Conservation (phyloP, 2,329 filamentous ascomycete genomes). For the Orbilia quercus region DNA sequence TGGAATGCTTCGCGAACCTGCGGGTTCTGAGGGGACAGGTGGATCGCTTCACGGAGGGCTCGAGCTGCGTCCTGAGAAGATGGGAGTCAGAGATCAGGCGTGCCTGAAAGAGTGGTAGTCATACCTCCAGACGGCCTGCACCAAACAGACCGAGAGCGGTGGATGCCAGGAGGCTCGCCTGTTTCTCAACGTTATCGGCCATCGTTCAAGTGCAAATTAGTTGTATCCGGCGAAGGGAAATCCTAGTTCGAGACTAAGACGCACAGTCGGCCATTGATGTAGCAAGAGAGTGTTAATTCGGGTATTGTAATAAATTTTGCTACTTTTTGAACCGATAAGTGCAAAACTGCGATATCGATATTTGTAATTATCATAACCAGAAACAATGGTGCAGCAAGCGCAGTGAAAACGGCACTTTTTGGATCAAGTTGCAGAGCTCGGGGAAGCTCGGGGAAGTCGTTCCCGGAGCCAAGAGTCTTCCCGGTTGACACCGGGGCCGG, state of each 20-base stretch:
- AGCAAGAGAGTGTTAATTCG: no score
- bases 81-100: conserved; percentile 3
- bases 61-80: conserved; percentile 58
- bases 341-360: no score
- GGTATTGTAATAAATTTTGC: no score
- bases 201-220: conserved; percentile 15
- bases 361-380: no score
- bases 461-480: no score
- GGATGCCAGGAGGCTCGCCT: conserved; percentile 57
- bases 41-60: conserved; percentile 59
- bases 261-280: no score
- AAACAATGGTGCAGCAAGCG: no score
- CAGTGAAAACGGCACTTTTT: no score
- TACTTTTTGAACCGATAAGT: no score
- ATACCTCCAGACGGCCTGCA: conserved; percentile 57
- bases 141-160: conserved; percentile 59
- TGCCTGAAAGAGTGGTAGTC: conserved; percentile 2
- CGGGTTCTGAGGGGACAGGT: conserved; percentile 59
- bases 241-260: not conserved
- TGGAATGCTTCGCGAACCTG: conserved; percentile 58
- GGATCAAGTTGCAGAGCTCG: no score
- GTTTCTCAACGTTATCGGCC: conserved; percentile 40
- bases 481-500: no score
- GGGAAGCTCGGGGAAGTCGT: no score
- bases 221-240: conserved; percentile 1